Evolutionary conservation across 495 filamentous ascomycete genomes (phyloP), one percentile per base, ranked within the genome.

Genomic region (Choiromyces venosus): DNA sequence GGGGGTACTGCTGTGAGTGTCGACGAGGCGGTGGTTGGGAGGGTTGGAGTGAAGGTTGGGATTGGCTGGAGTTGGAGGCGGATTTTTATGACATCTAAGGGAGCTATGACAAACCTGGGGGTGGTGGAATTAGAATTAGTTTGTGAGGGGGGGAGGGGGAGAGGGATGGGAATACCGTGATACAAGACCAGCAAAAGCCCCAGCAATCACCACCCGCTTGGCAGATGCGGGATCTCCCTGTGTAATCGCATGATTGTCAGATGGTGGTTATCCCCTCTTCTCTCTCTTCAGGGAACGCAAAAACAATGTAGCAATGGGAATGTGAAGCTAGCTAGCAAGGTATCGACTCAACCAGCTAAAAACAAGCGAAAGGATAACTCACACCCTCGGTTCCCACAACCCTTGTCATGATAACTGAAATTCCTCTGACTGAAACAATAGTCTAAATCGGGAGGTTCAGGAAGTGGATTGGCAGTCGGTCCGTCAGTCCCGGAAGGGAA

Each of bases 131-230:
- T 29, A 40, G 91, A 66, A 89, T 89, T 83, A 96, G 93, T 46
- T 16, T 16, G 46, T 37, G 19, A 39, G 38, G 19, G 19, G 38
- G 66, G 42, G 72, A 67, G 52, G 19, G 21, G 36, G 69, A 67
- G 8, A 67, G 39, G 67, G 35, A 37, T 29, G 6, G 71, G 56
- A 33, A 61, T 85, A 90, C 89, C 95, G 89, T 69, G 95, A 95
- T 70, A 98, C 87, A 71, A 99, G 87, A 19, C 95, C 95, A 67
- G 96, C 92, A 71, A 91, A 89, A 21, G 91, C 93, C 75, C 95
- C 95, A 61, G 95, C 94, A 72, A 89, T 82, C 66, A 94, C 87
- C 73, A 94, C 91, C 81, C 97, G 25, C 25, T 61, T 61, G 25
- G 52, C 52, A 33, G 52, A 33, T 29, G 52, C 52, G 10, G 52